Evolutionary conservation across 2,329 filamentous ascomycete genomes (phyloP), one percentile per base, ranked within the genome.

Genomic region (Alternaria gansuensis): DNA sequence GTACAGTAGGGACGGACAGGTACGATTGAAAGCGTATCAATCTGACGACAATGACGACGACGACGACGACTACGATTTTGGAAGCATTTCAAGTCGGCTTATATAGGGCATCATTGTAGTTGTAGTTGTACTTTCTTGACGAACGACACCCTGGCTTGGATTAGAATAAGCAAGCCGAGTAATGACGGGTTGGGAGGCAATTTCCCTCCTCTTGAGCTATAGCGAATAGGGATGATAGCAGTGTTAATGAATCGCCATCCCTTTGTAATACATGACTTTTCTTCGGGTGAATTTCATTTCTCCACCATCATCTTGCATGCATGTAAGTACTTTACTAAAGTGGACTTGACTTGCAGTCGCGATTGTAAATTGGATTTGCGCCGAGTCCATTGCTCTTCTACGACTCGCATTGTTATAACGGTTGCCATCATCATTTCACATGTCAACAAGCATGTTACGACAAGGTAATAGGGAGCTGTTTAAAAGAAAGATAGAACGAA

Each of bases 51-150:
- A 24, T 21, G 14, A 48, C 14, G 44, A 17, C 17, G 34, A 8
- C 5, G 17, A 40, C 17, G n/a, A 40, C 17, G 17, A 40, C 17
- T 7, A 40, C 17, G 37, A 23, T 40, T 6, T 39, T 5, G 17
- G 21, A 48, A 48, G 44, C 13, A 34, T 34, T 11, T 34, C 33
- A 51, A 13, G 14, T 29, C 21, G 37, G 37, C 33, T 29, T 5
- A 45, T 14, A 48, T 23, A 33, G 44, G 37, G 29, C 21, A 50
- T 39, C 48, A 50, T 34, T 56, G 53, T 56, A 56, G 53, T 56
- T 56, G 53, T 56, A 56, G 53, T 56, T 56, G 53, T 56, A 56
- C 36, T 4, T 36, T 48, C 46, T 57, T 57, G 39, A 57, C 29
- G 54, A 57, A 48, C 45, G 39, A 57, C 33, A 56, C 45, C 45